Percentiles rank a stretch among this genome's conserved stretches.
Evolutionary conservation across 345 rosid species (phyloP).

Genomic region (Acer campestre): DNA sequence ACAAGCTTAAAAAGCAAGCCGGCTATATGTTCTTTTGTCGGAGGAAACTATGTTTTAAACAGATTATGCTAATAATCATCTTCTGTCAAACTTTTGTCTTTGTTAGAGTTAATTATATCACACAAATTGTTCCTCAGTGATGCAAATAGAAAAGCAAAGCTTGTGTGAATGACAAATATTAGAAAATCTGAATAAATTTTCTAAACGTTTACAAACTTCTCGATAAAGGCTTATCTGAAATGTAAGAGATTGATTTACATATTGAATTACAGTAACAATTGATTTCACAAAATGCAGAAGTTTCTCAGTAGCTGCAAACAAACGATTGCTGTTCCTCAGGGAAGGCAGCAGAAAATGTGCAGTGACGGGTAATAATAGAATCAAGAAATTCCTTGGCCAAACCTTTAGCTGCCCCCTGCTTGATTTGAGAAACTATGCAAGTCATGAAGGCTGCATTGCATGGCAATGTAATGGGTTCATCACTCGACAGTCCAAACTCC

Average conservation of each 20-base stretch:
- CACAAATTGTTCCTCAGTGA: neutral
- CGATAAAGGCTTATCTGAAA: neutral
- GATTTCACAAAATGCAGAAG: slow-evolving; percentile 5
- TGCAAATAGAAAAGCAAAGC: neutral
- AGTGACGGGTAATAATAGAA: slow-evolving; percentile 5
- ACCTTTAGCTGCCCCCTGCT: neutral
- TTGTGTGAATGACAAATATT: neutral
- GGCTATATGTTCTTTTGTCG: neutral
- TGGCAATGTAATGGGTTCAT: slow-evolving; percentile 15
- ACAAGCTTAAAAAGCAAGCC: neutral
- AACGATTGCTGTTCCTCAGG: slow-evolving; percentile 13
- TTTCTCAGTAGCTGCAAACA: slow-evolving; percentile 16
- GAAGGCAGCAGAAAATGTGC: slow-evolving; percentile 10
- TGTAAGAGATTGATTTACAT: neutral
- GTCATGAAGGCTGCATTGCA: slow-evolving; percentile 28
- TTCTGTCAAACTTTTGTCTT: neutral
- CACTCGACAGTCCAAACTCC: slow-evolving; percentile 32
- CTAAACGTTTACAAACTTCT: neutral
- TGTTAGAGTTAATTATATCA: neutral
- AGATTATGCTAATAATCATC: neutral
- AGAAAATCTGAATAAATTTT: no score
- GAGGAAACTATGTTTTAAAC: neutral
- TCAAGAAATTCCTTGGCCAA: slow-evolving; percentile 24
- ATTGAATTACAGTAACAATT: neutral
- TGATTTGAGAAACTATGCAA: slow-evolving; percentile 5